Base-by-base conservation (phyloP, 1,284 basidiomycete species). In the Ganoderma resinaceum region DNA sequence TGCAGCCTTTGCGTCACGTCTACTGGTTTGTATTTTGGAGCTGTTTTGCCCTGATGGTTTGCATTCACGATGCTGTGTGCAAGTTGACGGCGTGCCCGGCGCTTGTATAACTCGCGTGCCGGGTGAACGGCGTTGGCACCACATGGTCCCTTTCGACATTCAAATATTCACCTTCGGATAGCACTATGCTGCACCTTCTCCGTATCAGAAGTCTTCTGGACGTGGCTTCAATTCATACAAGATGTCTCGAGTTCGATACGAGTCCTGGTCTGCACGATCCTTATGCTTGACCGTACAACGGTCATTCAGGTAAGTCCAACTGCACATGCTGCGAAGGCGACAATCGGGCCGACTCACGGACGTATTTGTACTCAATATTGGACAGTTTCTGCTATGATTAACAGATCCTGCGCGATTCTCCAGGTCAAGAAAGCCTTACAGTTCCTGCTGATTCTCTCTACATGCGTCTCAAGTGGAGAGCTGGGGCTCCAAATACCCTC, bases 401-500 rank as follows among this genome's bases (percentile, higher is more conserved):
- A 0, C 43, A 8, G 7, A 9, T 49, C 46, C 14, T 49, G 23
- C 23, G 23, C 46, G 23, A 49, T 49, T 8, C 9, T 26, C 23
- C 23, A 26, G n/a, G 20, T 53, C 18, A 23, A 29, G 9, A 35
- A 37, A 9, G n/a, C 46, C 23, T 18, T 62, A 20, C 12, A 9
- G 29, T 33, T 66, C 37, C 33, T 70, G 52, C 35, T 53, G 40
- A n/a, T 64, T 59, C 29, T 64, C 60, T 23, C 62, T 29, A 16
- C 63, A 11, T 62, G 42, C 9, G 46, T 69, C 40, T 40, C 43
- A 35, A 64, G 62, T n/a, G 46, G 63, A 26, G 23, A 37, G 7
- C 65, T 75, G 18, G 43, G 69, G 33, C 72, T 74, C 14, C 77
- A 78, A 64, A 76, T 78, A 40, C 77, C 76, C 14, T 75, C 76